Evolutionary conservation across 1,284 basidiomycete species (phyloP), one percentile per base, ranked within the genome.

Genomic region (Ustanciosporium gigantosporum): DNA sequence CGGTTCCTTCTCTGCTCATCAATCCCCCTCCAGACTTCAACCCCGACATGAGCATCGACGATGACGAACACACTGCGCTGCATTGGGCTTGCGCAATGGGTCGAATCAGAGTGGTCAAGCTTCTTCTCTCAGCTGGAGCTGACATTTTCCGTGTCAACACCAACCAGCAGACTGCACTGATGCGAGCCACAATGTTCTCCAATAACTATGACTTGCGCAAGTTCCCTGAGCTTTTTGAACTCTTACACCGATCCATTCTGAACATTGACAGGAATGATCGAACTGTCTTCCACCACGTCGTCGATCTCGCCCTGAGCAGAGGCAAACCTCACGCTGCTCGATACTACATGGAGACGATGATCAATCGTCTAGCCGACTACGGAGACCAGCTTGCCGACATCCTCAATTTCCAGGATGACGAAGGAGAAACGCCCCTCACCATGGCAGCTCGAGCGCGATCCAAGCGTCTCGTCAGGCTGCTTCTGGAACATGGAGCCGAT

Each of bases 41-140:
- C 77, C 87, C 95, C 7, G 93, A 98, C 75, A 90, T 93, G 82
- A 87, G 88, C 38, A 98, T 99, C 62, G 95, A 99, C 80, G 95
- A 98, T 68, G 95, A 99, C 75, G 92, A 92, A 0, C 95, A 99
- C 79, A 96, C 94, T 0, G 87, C 95, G 17, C 80, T 99, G 16
- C 95, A 99, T 77, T 99, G 95, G 95, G 95, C 94, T 2, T 95
- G 91, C 70, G 95, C 95, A 9, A 98, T 99, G 94, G 95, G 95
- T 24, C 88, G 95, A 41, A 88, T 96, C 49, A 87, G 94, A 32
- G 90, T 98, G 60, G 91, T 98, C 69, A 98, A 97, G 79, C 83
- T 98, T 4, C 83, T 99, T 5, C 83, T 99, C 23, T 89, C 90
- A 0, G 90, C 93, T 2, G 93, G 94, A 22, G 94, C 94, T 11